Evolutionary conservation across 140 eudicot species (phyloP), one percentile per base, ranked within the genome.

Genomic region (Anethum foeniculum): DNA sequence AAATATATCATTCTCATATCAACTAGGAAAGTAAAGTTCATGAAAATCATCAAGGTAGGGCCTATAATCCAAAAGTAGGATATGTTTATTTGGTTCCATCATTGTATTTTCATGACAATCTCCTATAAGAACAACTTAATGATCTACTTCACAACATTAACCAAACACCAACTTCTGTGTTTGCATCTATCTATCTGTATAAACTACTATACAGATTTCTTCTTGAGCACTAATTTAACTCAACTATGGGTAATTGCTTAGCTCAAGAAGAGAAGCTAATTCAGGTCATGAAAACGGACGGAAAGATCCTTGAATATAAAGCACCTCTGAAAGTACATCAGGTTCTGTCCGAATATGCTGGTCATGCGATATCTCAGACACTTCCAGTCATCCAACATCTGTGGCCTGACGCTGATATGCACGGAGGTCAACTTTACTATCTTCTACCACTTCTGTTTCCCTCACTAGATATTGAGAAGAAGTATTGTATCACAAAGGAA

Each of bases 161-260:
- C n/a, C 41, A 30, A 67, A 67, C 41, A 13, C 73, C 73, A 67
- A 13, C 43, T 8, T 67, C 69, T 60, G 34, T n/a, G 65, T 60
- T 25, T 60, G 32, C 73, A 30, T 67, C 68, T 21, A 0, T 65
- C 39, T 27, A 23, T 41, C 78, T 44, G 15, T 41, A 25, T 43
- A 23, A 25, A 39, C 21, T 14, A n/a, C 36, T 73, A 44, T 3
- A 52, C 77, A 34, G 47, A 76, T 8, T 19, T 48, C 65, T 78
- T 80, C 41, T 83, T 80, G 69, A 44, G 52, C 43, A 21, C 14
- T 19, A 60, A 36, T 3, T 34, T n/a, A 77, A 8, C 11, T 54
- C 21, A 81, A 83, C 73, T 75, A 92, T 92, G 97, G 97, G 97
- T 25, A 90, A 92, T 79, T 90, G 97, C 84, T 77, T 90, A 78